Conservation (phyloP, 371 early-diverging fungal genomes). For the Mucor racemosus region DNA sequence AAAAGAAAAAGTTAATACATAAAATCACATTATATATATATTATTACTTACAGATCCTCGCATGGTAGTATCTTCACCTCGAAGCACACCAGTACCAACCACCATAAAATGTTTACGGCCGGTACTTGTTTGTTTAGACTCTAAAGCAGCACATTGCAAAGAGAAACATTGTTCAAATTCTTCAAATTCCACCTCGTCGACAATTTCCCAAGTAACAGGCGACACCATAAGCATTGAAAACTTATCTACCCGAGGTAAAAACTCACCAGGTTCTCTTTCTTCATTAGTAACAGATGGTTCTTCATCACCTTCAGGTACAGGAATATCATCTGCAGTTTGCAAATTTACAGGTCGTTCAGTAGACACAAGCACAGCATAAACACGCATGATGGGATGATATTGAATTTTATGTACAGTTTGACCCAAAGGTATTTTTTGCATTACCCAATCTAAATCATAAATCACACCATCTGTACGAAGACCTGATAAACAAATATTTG, state of each 20-base stretch:
- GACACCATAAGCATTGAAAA: constrained; percentile 87
- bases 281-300: constrained; percentile 29
- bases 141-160: constrained; percentile 81
- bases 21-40: background rate
- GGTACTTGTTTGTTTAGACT: constrained; percentile 85
- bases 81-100: constrained; percentile 87
- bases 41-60: constrained; percentile 77
- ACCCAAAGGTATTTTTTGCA: constrained; percentile 79
- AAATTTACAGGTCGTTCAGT: constrained; percentile 65
- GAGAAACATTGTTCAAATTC: constrained; percentile 88
- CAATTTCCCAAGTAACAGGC: constrained; percentile 94
- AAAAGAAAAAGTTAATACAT: background rate
- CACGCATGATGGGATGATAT: constrained; percentile 84
- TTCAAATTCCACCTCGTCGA: constrained; percentile 81
- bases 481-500: constrained; percentile 69
- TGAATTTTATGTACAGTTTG: constrained; percentile 76
- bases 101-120: constrained; percentile 90
- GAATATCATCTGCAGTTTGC: constrained; percentile 71
- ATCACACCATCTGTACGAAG: constrained; percentile 74
- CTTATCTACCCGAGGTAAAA: constrained; percentile 67
- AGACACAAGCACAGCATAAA: constrained; percentile 80
- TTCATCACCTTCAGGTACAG: constrained; percentile 25
- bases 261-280: constrained; percentile 47
- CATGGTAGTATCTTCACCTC: constrained; percentile 93
- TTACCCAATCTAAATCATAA: constrained; percentile 87